These are phyloP conservation scores for Omphalotus olearius DNA, from an alignment of 1,284 basidiomycete species.

Conservation along the genomic window DNA sequence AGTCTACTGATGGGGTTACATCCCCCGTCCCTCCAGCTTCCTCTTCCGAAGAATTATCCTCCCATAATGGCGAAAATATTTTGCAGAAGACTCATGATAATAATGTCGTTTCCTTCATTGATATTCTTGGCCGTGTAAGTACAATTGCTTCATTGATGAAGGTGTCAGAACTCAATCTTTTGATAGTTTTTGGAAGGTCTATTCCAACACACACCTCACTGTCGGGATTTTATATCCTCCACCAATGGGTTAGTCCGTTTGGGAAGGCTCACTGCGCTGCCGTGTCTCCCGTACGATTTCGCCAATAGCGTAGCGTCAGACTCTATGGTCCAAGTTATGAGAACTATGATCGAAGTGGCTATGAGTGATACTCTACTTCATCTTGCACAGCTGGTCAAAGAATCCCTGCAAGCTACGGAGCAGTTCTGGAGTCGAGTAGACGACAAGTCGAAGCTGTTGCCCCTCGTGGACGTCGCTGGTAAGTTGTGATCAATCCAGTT, in stretches of 20 bases:
- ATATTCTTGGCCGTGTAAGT: slow-evolving; percentile 68
- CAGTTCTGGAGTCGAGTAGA: slow-evolving; percentile 63
- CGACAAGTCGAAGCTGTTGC: slow-evolving; percentile 55
- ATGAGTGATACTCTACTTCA: slow-evolving; percentile 74
- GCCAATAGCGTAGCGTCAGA: slow-evolving; percentile 78
- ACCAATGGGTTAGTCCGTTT: slow-evolving; percentile 76
- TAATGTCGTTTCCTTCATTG: slow-evolving; percentile 69
- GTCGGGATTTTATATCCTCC: slow-evolving; percentile 83
- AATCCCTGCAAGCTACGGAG: slow-evolving; percentile 67
- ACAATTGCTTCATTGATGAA: neutral
- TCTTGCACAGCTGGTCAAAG: slow-evolving; percentile 69
- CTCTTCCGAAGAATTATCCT: slow-evolving; percentile 17
- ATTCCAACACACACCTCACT: slow-evolving; percentile 88
- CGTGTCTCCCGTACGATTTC: slow-evolving; percentile 90
- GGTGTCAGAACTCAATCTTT: slow-evolving; percentile 13
- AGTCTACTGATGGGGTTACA: slow-evolving; percentile 17
- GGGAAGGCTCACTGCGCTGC: slow-evolving; percentile 75
- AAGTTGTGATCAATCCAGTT: slow-evolving; percentile 14
- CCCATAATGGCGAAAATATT: slow-evolving; percentile 30
- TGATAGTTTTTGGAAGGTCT: slow-evolving; percentile 86
- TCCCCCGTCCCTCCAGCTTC: slow-evolving; percentile 18
- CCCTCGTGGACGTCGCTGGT: slow-evolving; percentile 56
- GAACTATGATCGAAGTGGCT: slow-evolving; percentile 85
- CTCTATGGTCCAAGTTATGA: slow-evolving; percentile 84
- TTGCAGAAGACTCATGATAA: slow-evolving; percentile 63